A percentile compares a stretch with the other conserved stretches of the same genome.
Evolutionary conservation across 345 rosid genomes (phyloP).

Genomic region (Melaleuca quinquenervia): DNA sequence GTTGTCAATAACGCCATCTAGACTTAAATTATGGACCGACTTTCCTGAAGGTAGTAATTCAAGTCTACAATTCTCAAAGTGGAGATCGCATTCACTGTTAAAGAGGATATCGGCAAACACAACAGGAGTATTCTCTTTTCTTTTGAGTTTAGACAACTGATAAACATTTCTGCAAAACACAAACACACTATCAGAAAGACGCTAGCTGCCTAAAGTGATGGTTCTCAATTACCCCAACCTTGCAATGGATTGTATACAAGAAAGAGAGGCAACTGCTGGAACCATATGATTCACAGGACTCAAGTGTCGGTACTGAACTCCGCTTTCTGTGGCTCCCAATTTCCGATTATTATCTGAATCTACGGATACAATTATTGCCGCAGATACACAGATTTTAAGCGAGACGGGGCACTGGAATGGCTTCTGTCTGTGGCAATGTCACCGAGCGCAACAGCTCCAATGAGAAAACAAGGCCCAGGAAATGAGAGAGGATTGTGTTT

Average conservation of each 20-base stretch:
- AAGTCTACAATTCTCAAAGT: background rate
- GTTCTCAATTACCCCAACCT: background rate
- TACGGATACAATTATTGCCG: background rate
- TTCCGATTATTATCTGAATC: background rate
- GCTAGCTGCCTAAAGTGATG: background rate
- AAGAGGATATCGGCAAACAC: background rate
- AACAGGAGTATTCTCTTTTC: background rate
- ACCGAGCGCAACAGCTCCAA: conserved; percentile 88
- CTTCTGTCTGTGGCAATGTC: conserved; percentile 60
- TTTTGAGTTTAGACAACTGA: background rate
- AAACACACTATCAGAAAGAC: background rate
- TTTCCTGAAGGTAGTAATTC: background rate
- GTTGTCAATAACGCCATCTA: no score
- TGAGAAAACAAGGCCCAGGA: conserved; percentile 79
- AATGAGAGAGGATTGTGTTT: conserved; percentile 90
- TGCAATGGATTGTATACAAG: background rate
- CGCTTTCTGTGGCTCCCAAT: background rate
- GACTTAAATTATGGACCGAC: no score
- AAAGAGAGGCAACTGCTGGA: background rate
- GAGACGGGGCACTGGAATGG: conserved; percentile 31
- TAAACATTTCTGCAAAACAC: background rate
- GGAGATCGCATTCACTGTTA: background rate
- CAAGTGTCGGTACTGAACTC: background rate
- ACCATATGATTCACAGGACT: background rate
- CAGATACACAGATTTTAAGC: conserved; percentile 21